Evolutionary conservation across 192 early-diverging fungal genomes (phyloP), one percentile per base, ranked within the genome.

Genomic region (Backusella sp.): DNA sequence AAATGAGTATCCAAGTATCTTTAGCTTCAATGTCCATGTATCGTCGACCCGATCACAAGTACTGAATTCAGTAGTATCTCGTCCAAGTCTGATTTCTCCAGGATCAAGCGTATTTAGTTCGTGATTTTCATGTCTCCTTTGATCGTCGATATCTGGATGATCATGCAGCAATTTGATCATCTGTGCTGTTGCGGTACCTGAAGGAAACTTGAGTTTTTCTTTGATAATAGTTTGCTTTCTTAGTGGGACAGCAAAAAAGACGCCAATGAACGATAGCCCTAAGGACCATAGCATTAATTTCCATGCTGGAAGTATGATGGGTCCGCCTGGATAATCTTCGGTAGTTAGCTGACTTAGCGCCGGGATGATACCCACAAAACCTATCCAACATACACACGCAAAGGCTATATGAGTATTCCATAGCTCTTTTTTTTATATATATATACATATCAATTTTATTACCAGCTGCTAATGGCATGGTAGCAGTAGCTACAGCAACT

Each of bases 161-260:
- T 90, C 84, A 74, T 93, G 92, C 52, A 93, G 73, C 6, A 93
- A 86, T 7, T 88, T 89, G 75, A 93, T 93, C 90, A 93, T 92
- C 77, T 93, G 92, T n/a, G 95, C 95, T 17, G 95, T 92, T 4
- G 92, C 94, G 12, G 93, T 94, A 4, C 94, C 93, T 2, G 93
- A 91, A 9, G 95, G 95, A 73, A 96, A 96, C 17, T 88, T 84
- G 11, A 96, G 87, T 79, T 96, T 94, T 73, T 95, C 92, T 32
- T 85, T 77, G 36, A 96, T 85, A 76, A 96, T 92, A 12, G 92
- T 94, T 68, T 94, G 94, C 53, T 84, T 88, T 65, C 95, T 83
- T 72, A 95, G 76, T 1, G 94, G 94, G 3, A 94, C 86, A 4
- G 93, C 94, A 85, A 96, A 96, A 80, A 95, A 96, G 4, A 96